Evolutionary conservation across 2,329 filamentous ascomycete genomes (phyloP).

Genomic region (Clonostachys chloroleuca): DNA sequence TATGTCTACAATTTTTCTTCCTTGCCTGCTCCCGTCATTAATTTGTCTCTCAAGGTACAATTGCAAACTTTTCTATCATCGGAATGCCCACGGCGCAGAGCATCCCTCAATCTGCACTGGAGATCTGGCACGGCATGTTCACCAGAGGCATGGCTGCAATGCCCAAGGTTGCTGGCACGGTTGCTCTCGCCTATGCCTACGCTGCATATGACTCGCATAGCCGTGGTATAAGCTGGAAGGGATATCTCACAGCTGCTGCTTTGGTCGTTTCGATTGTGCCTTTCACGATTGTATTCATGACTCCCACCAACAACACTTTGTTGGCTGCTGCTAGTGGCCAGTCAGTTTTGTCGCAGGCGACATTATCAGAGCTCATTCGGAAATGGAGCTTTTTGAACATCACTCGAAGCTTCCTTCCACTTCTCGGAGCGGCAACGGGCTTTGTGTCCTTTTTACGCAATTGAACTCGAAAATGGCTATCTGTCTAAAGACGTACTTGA

Average conservation of each 20-base stretch:
- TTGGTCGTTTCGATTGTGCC: conserved; percentile 31
- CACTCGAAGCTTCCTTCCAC: conserved; percentile 19
- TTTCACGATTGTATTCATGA: conserved; percentile 30
- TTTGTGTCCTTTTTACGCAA: conserved; percentile 10
- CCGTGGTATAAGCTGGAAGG: conserved; percentile 21
- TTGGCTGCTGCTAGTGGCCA: conserved; percentile 13
- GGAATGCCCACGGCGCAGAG: conserved; percentile 21
- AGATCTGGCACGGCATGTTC: conserved; percentile 30
- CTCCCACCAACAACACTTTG: conserved; percentile 25
- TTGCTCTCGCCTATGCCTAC: conserved; percentile 25
- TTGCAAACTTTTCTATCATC: conserved; percentile 26
- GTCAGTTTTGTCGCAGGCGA: conserved; percentile 6
- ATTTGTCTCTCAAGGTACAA: conserved; percentile 19
- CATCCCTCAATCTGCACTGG: conserved; percentile 18
- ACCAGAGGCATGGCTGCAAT: conserved; percentile 26
- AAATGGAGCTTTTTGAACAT: conserved; percentile 20
- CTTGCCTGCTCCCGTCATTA: neutral
- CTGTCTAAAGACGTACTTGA: too few species aligned
- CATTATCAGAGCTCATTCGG: conserved; percentile 8
- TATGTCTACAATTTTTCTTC: conserved; percentile 8
- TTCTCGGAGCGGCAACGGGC: conserved; percentile 18
- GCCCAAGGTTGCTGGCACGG: conserved; percentile 25
- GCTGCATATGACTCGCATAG: conserved; percentile 24
- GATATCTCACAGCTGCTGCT: conserved; percentile 20
- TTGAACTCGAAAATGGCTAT: neutral